Evolutionary conservation across 768 basidiomycete species (phyloP), one percentile per base, ranked within the genome.

Genomic region (Leccinellum rugosiceps): DNA sequence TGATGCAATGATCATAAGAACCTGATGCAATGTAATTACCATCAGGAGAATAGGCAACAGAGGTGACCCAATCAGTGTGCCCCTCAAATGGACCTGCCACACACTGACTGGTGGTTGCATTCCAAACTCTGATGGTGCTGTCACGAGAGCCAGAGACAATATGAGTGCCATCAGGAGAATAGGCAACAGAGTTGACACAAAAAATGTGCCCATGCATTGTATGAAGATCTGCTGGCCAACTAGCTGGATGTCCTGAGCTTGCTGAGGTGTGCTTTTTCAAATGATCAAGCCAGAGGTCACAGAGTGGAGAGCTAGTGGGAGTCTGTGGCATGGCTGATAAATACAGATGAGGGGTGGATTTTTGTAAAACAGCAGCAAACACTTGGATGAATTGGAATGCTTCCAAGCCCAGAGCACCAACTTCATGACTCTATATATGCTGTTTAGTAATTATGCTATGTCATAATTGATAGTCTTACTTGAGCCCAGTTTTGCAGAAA

Each of bases 61-160:
- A 31, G 30, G 11, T 31, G 30, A 31, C 30, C 0, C 0, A 0
- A 8, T 0, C 0, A 38, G 17, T 38, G 7, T 38, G 35, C 7
- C 35, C 35, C 35, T 38, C 7, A 38, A 38, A 17, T 38, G 17
- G 35, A 38, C 35, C 35, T 38, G 35, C 35, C 8, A 38, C 8
- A 38, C 17, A n/a, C 35, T n/a, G 35, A 8, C 35, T n/a, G 3
- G 17, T 38, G 35, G 35, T n/a, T n/a, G 17, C 8, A 38, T n/a
- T n/a, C 35, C 35, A 38, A 17, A 38, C 17, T n/a, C 14, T 38
- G 35, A 38, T 38, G 17, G 35, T 38, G 1, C 6, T 38, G 17
- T 35, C 35, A 1, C 15, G 0, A 3, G 34, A 34, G 34, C 34
- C 34, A 34, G 34, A 34, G 34, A 8, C 15, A 35, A 35, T 35